A percentile compares a stretch with the other conserved stretches of the same genome.
Conservation (phyloP, 2,329 filamentous ascomycete genomes). For the Fusarium globosum region DNA sequence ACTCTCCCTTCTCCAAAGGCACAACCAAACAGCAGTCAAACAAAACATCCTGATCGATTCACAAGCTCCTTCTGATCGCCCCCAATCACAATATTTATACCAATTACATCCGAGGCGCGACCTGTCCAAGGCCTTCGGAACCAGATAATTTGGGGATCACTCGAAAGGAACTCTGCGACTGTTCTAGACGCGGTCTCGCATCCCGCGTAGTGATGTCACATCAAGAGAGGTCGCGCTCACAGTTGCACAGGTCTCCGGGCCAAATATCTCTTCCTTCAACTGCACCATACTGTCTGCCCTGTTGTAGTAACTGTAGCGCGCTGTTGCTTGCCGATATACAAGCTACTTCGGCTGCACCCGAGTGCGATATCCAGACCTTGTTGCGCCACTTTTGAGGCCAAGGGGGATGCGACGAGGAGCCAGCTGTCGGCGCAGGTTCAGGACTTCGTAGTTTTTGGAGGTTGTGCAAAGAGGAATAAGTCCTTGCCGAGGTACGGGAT, state of each 20-base stretch:
- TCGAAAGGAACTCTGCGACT: too few relatives aligned
- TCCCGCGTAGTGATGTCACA: accelerated
- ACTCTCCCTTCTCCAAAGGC: not conserved
- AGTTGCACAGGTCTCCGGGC: not conserved
- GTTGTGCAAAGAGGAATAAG: not conserved
- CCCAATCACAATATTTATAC: accelerated
- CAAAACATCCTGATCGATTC: not conserved
- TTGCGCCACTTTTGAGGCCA: too few relatives aligned
- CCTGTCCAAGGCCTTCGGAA: not conserved
- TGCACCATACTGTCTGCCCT: not conserved
- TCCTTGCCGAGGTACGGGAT: not conserved
- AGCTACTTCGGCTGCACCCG: accelerated
- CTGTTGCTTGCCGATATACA: not conserved
- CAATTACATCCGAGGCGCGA: accelerated
- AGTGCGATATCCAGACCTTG: not conserved
- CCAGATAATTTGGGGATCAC: not conserved
- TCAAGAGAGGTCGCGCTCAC: not conserved
- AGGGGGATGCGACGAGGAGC: accelerated
- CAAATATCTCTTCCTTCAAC: not conserved
- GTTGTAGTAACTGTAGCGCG: too few relatives aligned
- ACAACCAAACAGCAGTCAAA: not conserved
- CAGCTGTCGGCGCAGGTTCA: accelerated
- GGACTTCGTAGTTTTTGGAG: accelerated
- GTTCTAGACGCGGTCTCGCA: not conserved
- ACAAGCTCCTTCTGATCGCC: not conserved